Conservation (phyloP, 805 yeast species). For the Saturnispora saitoi region DNA sequence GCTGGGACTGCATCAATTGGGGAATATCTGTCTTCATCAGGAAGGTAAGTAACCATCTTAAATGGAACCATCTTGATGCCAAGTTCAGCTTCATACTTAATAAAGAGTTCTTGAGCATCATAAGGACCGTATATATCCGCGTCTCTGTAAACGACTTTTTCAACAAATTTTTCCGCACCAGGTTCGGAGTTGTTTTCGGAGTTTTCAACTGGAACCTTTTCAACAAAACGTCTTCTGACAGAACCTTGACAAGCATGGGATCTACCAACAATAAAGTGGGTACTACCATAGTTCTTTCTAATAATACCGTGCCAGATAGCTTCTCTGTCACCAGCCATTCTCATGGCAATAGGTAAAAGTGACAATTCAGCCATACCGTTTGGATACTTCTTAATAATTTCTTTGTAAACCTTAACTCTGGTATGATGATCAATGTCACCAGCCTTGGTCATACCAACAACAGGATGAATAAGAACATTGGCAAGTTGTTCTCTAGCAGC, state of each 20-base stretch:
- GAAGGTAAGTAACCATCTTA: constrained; percentile 93
- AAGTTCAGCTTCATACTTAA: constrained; percentile 63
- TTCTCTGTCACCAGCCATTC: constrained; percentile 98
- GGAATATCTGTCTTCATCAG: constrained; percentile 90
- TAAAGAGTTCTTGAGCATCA: constrained; percentile 89
- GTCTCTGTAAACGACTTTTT: constrained; percentile 51
- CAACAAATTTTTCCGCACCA: constrained; percentile 39
- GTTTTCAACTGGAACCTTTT: neutral
- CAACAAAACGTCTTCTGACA: constrained; percentile 31
- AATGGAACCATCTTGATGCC: constrained; percentile 90
- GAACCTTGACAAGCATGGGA: constrained; percentile 95
- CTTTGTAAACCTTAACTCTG: constrained; percentile 90
- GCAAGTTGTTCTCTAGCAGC: constrained; percentile 93
- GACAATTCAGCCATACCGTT: constrained; percentile 88
- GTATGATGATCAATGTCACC: constrained; percentile 98
- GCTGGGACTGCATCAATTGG: constrained; percentile 88
- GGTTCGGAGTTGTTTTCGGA: constrained; percentile 53
- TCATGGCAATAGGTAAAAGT: constrained; percentile 89
- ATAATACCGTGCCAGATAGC: constrained; percentile 98
- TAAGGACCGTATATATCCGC: constrained; percentile 94
- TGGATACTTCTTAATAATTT: constrained; percentile 86
- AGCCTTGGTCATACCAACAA: constrained; percentile 93
- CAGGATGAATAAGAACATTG: constrained; percentile 88
- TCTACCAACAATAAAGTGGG: constrained; percentile 95
- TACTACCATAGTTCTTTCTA: constrained; percentile 93